Evolutionary conservation across 352 stramenopile species (phyloP), one percentile per base, ranked within the genome.

Genomic region (Phytophthora cryptogea): DNA sequence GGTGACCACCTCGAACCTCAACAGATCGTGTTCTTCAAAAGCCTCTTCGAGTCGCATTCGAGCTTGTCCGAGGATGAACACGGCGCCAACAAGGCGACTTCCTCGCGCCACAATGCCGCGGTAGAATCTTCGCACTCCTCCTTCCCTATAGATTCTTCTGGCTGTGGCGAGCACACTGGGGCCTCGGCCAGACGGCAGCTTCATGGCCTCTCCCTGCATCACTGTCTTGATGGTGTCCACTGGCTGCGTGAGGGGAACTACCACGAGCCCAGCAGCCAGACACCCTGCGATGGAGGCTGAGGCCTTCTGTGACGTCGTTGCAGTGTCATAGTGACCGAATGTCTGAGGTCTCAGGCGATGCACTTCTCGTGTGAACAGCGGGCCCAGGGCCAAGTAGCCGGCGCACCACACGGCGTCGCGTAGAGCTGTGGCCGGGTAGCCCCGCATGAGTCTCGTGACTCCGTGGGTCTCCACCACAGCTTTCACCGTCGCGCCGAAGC

Each of bases 211-310:
- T 42, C 84, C 84, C 45, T 94, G 84, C 75, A 92, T 88, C n/a
- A 94, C 80, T 1, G 84, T 94, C 71, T 94, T 94, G 33, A 94
- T 64, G 7, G 83, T 94, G 52, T 94, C 84, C 11, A 94, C 66
- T 4, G 84, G 84, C 63, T 94, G 84, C 49, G 82, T 94, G 31
- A 71, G 75, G 32, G 83, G 74, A 16, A 94, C 83, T 9, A 86
- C 88, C 11, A 88, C 63, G 16, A 94, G 72, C 3, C 84, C 84
- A 28, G 84, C 80, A 32, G 81, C 56, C 27, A 89, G 70, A 59
- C 80, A 89, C 8, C 82, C 84, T 8, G 74, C 72, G 5, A 77
- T 71, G 5, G 80, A 88, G 11, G 84, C 80, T 8, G 74, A 88
- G 0, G 80, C 63, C 42, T 80, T 82, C 54, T 92, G 83, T 6